Evolutionary conservation across 2,329 filamentous ascomycete species (phyloP).

Genomic region (Colletotrichum sp.): DNA sequence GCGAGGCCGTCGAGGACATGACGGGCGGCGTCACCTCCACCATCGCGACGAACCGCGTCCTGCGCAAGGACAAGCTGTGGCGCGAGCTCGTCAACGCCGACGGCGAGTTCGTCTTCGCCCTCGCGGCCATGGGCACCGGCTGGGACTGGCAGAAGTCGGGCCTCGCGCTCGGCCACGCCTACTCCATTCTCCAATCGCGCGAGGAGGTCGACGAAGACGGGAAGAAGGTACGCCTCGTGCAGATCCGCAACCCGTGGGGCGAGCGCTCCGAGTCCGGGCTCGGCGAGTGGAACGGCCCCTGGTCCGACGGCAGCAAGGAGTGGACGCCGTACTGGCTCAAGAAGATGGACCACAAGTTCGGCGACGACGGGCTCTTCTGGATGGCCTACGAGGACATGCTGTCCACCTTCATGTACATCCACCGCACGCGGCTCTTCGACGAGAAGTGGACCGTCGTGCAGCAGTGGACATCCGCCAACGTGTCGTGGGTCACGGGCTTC

Average conservation of each 20-base stretch:
- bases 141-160: conserved; percentile 39
- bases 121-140: conserved; percentile 36
- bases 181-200: conserved; percentile 53
- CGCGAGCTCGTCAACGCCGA: conserved; percentile 69
- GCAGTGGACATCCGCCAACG: conserved; percentile 46
- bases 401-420: conserved; percentile 62
- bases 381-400: conserved; percentile 64
- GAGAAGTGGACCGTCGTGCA: conserved; percentile 49
- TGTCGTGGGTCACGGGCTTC: conserved; percentile 51
- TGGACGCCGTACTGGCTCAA: conserved; percentile 84
- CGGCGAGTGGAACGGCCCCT: conserved; percentile 73
- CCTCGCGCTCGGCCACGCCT: conserved; percentile 51
- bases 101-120: conserved; percentile 67
- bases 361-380: conserved; percentile 74
- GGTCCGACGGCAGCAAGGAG: conserved; percentile 80
- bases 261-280: conserved; percentile 45
- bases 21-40: conserved; percentile 63
- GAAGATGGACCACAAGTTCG: conserved; percentile 75
- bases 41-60: conserved; percentile 60
- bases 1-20: conserved; percentile 53
- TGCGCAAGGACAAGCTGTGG: conserved; percentile 75
- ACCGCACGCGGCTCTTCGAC: conserved; percentile 63
- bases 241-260: conserved; percentile 73
- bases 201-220: conserved; percentile 48
- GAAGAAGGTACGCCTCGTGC: conserved; percentile 42